Base-by-base conservation (phyloP, 139 green algal species). In the Tetradesmus obliquus region DNA sequence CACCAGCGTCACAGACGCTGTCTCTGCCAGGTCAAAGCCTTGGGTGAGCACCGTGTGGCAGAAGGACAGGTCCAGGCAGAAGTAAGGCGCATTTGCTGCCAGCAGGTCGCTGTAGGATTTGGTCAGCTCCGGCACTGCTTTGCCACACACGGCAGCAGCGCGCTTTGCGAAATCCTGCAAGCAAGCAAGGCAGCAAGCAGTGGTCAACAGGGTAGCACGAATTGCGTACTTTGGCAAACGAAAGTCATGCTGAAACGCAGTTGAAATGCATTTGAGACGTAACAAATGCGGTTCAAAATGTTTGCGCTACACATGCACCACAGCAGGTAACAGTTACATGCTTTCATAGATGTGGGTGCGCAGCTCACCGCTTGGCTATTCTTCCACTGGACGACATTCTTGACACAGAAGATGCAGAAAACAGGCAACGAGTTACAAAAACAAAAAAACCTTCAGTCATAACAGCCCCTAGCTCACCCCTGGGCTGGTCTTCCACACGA, bases 51-150 rank as follows among this genome's bases (percentile, higher is more conserved):
- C 95, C 1, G 95, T 95, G 90, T 98, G 93, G 55, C 92, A 94
- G 95, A 98, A 99, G 1, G 95, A 94, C 54, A 99, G 92, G 94
- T 99, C 98, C 84, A 99, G 90, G 95, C 98, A 99, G 57, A 99
- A 93, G 94, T 96, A 99, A 32, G 97, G 96, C n/a, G 93, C 91
- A 22, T 97, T 88, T 6, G 69, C 72, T 2, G 92, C 24, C 9
- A 69, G 90, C 93, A 97, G 24, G n/a, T 58, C 66, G 32, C 20
- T 69, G 76, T 86, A 93, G 6, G 51, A 6, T 5, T 80, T 57
- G 20, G 84, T 60, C 55, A 84, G 22, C 60, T 91, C 88, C 1
- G 24, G 3, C 15, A 55, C 69, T 0, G 79, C 66, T 55, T 92
- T 83, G 83, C 32, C 74, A 88, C 95, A 96, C 45, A 90, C 95